Conservation (phyloP, 495 filamentous ascomycete genomes). For the Achaetomiella virescens region DNA sequence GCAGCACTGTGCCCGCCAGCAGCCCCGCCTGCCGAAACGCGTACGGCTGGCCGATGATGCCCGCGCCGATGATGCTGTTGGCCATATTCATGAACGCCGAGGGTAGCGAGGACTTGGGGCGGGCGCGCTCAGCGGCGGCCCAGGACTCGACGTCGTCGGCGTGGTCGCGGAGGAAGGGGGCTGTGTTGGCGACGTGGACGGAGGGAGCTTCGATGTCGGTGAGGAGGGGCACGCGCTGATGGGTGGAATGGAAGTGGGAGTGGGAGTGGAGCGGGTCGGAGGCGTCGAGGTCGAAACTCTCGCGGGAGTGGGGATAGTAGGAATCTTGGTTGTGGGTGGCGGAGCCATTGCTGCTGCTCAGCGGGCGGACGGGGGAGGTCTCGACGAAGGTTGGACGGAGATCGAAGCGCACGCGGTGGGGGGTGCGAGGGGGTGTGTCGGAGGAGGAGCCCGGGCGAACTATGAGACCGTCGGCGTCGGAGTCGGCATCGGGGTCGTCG, state of each 20-base stretch:
- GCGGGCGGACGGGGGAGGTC: too few relatives aligned
- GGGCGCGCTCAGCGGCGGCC: conserved; percentile 37
- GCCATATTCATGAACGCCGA: conserved; percentile 96
- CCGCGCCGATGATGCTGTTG: conserved; percentile 95
- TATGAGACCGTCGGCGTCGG: conserved; percentile 32
- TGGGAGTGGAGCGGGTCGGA: conserved; percentile 33
- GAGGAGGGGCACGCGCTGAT: conserved; percentile 62
- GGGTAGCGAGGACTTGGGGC: conserved; percentile 44
- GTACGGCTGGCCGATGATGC: conserved; percentile 96
- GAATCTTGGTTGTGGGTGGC: conserved; percentile 7
- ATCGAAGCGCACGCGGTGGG: conserved; percentile 84
- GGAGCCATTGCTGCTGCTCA: conserved; percentile 15
- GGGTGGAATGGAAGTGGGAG: neutral
- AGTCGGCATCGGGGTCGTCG: conserved; percentile 21
- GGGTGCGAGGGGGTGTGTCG: conserved; percentile 62
- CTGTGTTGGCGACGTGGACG: conserved; percentile 63
- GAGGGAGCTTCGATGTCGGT: conserved; percentile 84
- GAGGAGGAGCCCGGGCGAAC: conserved; percentile 27
- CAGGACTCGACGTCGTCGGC: conserved; percentile 35
- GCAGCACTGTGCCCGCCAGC: conserved; percentile 66
- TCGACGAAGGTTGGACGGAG: conserved; percentile 46
- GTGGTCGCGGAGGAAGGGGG: conserved; percentile 53
- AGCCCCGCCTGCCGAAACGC: conserved; percentile 88
- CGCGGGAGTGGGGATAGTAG: conserved; percentile 35
- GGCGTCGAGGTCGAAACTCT: conserved; percentile 36